Evolutionary conservation across 768 basidiomycete species (phyloP).

Genomic region (Macrolepiota fuliginosa): DNA sequence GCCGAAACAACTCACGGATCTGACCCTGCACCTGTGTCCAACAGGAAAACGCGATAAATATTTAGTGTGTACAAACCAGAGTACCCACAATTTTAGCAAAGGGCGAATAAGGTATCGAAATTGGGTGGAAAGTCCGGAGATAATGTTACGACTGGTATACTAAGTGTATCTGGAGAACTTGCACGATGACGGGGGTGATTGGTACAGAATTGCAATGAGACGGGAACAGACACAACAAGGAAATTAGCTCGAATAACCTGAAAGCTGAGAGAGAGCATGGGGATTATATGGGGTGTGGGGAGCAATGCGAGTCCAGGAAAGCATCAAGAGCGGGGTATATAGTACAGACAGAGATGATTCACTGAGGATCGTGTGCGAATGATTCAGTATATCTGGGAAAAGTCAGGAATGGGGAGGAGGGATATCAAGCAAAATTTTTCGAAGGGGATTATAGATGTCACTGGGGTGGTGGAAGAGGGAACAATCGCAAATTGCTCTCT

Average conservation of each 20-base stretch:
- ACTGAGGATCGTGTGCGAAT: neutral
- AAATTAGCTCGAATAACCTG: neutral
- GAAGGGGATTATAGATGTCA: neutral
- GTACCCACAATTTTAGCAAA: neutral
- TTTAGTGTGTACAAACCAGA: neutral
- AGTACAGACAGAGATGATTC: neutral
- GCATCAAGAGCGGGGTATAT: neutral
- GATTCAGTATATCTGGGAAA: neutral
- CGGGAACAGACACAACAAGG: neutral
- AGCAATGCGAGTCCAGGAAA: neutral
- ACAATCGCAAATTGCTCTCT: neutral
- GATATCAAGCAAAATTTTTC: neutral
- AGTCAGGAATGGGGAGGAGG: no score
- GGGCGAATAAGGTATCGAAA: neutral
- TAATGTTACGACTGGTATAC: slow-evolving; percentile 6
- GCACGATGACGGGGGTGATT: neutral
- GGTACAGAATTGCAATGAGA: neutral
- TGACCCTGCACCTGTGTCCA: neutral
- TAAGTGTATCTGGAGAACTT: neutral
- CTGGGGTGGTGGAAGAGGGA: neutral
- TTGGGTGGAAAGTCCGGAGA: neutral
- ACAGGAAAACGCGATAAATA: neutral
- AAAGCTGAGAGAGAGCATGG: neutral
- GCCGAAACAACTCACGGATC: neutral
- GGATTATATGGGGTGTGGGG: neutral